These are phyloP conservation scores for Aurinia saxatilis DNA, from an alignment of 345 rosid species.

Conservation along the genomic window DNA sequence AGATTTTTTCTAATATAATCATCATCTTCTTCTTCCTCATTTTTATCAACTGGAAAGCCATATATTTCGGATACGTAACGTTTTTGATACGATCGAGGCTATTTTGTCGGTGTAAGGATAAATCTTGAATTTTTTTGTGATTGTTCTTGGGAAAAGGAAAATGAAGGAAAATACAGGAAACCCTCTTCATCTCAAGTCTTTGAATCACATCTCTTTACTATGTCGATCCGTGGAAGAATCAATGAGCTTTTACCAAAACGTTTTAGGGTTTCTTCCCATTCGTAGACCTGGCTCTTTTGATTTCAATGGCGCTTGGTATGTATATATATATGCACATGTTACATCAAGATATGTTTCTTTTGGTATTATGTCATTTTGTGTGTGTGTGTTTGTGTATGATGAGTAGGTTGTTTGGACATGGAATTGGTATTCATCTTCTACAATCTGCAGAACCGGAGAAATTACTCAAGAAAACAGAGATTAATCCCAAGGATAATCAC, in stretches of 20 bases:
- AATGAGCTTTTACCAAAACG: conserved; percentile 55
- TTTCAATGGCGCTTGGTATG: conserved; percentile 88
- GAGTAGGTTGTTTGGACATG: conserved; percentile 68
- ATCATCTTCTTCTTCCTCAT: neutral
- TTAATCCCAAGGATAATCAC: conserved; percentile 87
- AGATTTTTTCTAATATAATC: neutral
- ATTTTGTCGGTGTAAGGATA: neutral
- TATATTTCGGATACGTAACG: neutral
- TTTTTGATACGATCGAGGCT: neutral
- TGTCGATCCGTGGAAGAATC: conserved; percentile 68
- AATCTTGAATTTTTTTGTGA: neutral
- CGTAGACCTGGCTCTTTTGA: conserved; percentile 82
- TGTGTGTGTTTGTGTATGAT: too few relatives aligned
- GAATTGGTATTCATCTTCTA: conserved; percentile 70
- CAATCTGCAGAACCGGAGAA: conserved; percentile 63
- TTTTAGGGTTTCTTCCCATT: conserved; percentile 71
- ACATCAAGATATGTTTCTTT: too few relatives aligned
- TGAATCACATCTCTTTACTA: conserved; percentile 74
- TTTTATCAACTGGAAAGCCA: neutral
- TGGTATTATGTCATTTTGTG: neutral
- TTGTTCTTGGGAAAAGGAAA: conserved; percentile 5
- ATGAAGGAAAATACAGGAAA: conserved; percentile 44
- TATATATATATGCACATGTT: neutral
- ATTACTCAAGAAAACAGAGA: conserved; percentile 48
- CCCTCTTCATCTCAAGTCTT: conserved; percentile 68